A percentile compares a stretch with the other conserved stretches of the same genome.
phyloP scores from a whole-genome alignment of 2,329 filamentous ascomycete species.

The Colletotrichum sp. region DNA sequence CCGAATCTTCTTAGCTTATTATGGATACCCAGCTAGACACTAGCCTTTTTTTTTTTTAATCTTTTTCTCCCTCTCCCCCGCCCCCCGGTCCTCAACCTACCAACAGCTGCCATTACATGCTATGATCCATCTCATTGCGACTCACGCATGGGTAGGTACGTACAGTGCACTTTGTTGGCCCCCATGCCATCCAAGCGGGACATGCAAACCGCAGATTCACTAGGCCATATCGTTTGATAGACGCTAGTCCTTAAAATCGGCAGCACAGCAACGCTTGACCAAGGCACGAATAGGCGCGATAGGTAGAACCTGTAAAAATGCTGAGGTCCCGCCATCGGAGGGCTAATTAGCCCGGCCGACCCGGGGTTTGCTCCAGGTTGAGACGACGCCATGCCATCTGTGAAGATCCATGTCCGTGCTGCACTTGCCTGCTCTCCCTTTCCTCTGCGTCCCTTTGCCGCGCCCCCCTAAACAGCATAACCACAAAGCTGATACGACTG shows the following conservation, averaged over 20 bases:
- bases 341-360: constrained; percentile 19
- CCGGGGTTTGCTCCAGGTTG: constrained; percentile 12
- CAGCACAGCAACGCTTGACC: not conserved
- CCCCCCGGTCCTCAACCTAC: not conserved
- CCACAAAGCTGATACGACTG: not conserved
- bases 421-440: not conserved
- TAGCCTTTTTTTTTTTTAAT: not conserved
- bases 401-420: constrained; percentile 11
- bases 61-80: too few relatives aligned
- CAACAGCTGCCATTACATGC: not conserved
- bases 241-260: not conserved
- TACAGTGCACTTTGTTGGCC: not conserved
- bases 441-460: not conserved
- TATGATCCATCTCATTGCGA: not conserved
- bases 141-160: not conserved
- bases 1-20: too few relatives aligned
- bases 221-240: not conserved
- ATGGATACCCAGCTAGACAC: not conserved
- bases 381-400: constrained; percentile 14
- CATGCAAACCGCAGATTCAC: not conserved
- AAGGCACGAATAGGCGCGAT: not conserved
- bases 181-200: not conserved
- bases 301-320: not conserved
- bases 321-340: constrained; percentile 3
- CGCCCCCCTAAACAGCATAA: not conserved